A percentile compares a stretch with the other conserved stretches of the same genome.
Conservation (phyloP, 2,329 filamentous ascomycete genomes). For the Paramyrothecium sp. region DNA sequence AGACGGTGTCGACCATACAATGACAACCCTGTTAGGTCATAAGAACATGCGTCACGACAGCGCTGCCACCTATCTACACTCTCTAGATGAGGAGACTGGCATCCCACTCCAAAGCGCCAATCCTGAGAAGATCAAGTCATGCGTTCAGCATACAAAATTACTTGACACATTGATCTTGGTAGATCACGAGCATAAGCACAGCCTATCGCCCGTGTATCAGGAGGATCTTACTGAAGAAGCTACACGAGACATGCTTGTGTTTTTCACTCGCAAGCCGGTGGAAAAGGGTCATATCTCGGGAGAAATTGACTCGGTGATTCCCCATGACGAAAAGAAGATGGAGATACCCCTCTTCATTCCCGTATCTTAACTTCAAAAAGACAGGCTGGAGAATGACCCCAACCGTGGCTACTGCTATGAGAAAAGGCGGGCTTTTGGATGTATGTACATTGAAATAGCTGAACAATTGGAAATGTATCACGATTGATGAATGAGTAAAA, state of each 20-base stretch:
- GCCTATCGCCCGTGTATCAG: constrained; percentile 19
- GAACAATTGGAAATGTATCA: too few species aligned
- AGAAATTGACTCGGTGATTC: constrained; percentile 18
- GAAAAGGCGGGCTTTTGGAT: too few species aligned
- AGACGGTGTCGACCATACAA: constrained; percentile 29
- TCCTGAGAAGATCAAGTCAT: constrained; percentile 15
- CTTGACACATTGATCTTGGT: constrained; percentile 24
- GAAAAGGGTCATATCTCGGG: constrained; percentile 18
- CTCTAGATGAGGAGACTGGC: constrained; percentile 20
- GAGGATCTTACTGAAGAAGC: constrained; percentile 17
- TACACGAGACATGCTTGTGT: constrained; percentile 25
- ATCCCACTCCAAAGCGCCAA: constrained; percentile 15
- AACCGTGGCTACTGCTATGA: too few species aligned
- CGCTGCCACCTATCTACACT: constrained; percentile 27
- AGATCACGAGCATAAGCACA: constrained; percentile 25
- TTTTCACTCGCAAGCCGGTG: constrained; percentile 25
- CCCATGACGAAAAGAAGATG: constrained; percentile 20
- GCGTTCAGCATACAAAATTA: constrained; percentile 21
- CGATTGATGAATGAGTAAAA: too few species aligned
- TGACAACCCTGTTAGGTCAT: constrained; percentile 25
- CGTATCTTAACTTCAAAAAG: not conserved
- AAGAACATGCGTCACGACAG: constrained; percentile 24
- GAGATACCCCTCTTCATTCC: constrained; percentile 21
- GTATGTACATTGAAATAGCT: too few species aligned
- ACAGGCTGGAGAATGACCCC: too few species aligned